Conservation (phyloP, 345 rosid genomes). For the Jatropha curcas region DNA sequence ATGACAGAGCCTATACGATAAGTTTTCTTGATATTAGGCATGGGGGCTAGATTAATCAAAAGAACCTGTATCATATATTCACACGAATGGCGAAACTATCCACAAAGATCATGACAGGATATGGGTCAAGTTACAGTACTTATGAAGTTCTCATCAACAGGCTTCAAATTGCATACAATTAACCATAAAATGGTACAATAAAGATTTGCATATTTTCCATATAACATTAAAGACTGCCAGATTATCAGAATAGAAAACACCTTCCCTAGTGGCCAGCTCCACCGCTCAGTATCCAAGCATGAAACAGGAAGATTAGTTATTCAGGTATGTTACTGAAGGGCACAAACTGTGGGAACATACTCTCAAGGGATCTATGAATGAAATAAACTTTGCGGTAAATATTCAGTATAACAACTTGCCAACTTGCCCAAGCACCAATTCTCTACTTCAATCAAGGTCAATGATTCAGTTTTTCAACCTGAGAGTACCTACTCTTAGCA, state of each 20-base stretch:
- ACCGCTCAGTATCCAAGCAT: neutral
- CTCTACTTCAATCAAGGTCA: neutral
- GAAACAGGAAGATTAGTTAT: neutral
- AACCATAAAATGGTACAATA: neutral
- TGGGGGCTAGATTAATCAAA: neutral
- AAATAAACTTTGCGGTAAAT: neutral
- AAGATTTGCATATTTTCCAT: neutral
- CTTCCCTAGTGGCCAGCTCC: neutral
- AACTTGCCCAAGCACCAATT: neutral
- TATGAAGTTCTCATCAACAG: neutral
- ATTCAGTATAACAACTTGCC: neutral
- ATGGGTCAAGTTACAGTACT: slow-evolving; percentile 4
- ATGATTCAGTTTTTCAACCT: neutral
- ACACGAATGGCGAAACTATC: neutral
- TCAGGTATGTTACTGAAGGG: neutral
- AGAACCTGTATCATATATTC: neutral
- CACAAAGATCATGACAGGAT: neutral
- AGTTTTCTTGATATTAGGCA: neutral
- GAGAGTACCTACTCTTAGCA: neutral
- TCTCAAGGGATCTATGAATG: neutral
- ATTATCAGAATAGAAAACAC: neutral
- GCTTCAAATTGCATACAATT: neutral
- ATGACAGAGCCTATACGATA: slow-evolving; percentile 10
- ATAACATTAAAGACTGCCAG: neutral
- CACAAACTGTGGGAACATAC: neutral